These are phyloP conservation scores for Lecanicillium sp. DNA, from an alignment of 2,329 filamentous ascomycete species.

Conservation along the genomic window DNA sequence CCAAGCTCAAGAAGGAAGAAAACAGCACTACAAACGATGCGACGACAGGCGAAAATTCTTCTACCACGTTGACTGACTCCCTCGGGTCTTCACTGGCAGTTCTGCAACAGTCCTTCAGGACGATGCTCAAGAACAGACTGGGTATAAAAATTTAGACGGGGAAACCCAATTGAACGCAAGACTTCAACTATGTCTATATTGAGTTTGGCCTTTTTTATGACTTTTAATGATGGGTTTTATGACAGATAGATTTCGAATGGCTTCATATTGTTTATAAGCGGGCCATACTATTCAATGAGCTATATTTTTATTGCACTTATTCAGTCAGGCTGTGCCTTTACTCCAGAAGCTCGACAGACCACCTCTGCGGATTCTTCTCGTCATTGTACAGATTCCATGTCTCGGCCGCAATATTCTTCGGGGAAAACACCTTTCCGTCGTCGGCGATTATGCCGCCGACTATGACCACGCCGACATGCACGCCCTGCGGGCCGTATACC, in stretches of 20 bases:
- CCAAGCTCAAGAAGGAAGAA: slow-evolving; percentile 32
- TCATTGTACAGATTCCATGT: slow-evolving; percentile 18
- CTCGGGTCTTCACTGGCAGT: neutral
- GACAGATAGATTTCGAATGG: no score
- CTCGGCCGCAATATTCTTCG: slow-evolving; percentile 16
- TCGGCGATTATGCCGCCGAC: slow-evolving; percentile 33
- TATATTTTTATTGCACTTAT: neutral
- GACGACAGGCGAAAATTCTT: neutral
- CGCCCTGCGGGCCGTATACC: slow-evolving; percentile 31
- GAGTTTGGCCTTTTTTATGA: no score
- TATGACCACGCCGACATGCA: slow-evolving; percentile 42
- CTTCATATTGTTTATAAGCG: no score
- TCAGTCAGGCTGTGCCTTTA: neutral
- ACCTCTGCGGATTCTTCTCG: slow-evolving; percentile 7
- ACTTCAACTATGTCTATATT: no score
- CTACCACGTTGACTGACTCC: neutral
- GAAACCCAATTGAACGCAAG: neutral
- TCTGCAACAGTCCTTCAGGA: neutral
- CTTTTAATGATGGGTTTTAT: no score
- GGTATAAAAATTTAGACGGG: slow-evolving; percentile 1
- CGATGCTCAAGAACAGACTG: slow-evolving; percentile 5
- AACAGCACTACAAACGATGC: neutral
- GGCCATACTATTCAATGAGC: no score
- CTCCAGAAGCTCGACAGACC: slow-evolving; percentile 1
- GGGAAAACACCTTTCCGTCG: slow-evolving; percentile 14